Evolutionary conservation across 768 basidiomycete genomes (phyloP), one percentile per base, ranked within the genome.

Genomic region (Zangia roseola): DNA sequence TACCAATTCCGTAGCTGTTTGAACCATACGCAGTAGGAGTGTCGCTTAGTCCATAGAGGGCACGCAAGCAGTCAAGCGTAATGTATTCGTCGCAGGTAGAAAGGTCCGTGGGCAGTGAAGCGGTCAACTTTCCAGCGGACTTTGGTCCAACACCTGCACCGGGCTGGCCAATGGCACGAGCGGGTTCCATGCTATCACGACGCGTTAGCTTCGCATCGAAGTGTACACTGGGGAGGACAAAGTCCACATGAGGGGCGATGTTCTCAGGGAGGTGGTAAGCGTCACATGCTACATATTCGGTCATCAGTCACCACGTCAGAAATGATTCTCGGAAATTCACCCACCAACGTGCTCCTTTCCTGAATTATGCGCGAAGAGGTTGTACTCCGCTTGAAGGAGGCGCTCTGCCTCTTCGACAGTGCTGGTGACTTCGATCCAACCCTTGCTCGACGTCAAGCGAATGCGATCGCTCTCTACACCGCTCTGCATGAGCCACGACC

Each of bases 1-100:
- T n/a, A 67, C 67, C 61, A 5, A 70, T 57, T n/a, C 70, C 69
- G n/a, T 57, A 72, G 35, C 62, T 69, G 40, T 70, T 72, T 23
- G 46, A 43, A 38, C 54, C 36, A 8, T 19, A 39, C 31, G 69
- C 54, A 28, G 56, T n/a, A 25, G 67, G 70, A 3, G 43, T 40
- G n/a, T 69, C 58, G 37, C 36, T 57, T 14, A 52, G 59, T 17
- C 39, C 42, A 37, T 71, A 71, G 7, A 69, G 48, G 10, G 54
- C 45, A 34, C 60, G 50, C 28, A 71, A 49, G 50, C 68, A 69
- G 19, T 50, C 33, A 5, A 61, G 69, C 24, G 61, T 70, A 48
- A 68, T 71, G 26, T 50, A 53, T 36, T 54, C 12, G 26, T 69
- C 45, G 28, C 69, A 69, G 10, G 49, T 10, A 36, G 52, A 51